Conservation (phyloP, 2,329 filamentous ascomycete genomes). For the Claviceps africana region DNA sequence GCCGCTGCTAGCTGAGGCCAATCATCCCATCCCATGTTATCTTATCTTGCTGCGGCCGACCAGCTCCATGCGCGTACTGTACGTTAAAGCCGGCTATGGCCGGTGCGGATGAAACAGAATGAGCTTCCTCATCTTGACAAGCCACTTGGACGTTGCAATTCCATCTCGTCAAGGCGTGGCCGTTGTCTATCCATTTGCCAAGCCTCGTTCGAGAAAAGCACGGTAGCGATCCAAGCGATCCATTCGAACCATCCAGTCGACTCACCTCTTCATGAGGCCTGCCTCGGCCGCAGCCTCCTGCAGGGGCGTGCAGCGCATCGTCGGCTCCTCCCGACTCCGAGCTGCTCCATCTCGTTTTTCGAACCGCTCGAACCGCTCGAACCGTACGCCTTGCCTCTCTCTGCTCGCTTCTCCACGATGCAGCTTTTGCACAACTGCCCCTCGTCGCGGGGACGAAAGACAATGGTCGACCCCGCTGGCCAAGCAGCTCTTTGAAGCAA, state of each 20-base stretch:
- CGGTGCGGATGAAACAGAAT: background rate
- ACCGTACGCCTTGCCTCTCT: background rate
- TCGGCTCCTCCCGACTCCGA: background rate
- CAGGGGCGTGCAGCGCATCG: constrained; percentile 3
- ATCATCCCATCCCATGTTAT: background rate
- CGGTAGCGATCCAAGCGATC: background rate
- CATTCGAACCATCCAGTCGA: background rate
- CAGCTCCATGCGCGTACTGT: too few species aligned
- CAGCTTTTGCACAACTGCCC: background rate
- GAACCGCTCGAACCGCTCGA: background rate
- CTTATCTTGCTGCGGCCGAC: background rate
- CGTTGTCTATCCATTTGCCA: background rate
- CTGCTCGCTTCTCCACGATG: background rate
- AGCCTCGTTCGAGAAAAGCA: background rate
- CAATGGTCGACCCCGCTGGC: constrained; percentile 89
- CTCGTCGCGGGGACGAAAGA: constrained; percentile 25
- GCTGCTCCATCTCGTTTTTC: background rate
- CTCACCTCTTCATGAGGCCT: background rate
- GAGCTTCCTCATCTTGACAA: background rate
- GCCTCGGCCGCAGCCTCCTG: background rate
- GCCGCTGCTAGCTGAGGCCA: background rate
- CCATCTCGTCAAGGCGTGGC: background rate
- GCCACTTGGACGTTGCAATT: background rate
- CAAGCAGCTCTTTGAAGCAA: constrained; percentile 73
- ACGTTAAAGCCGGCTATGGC: background rate